These are phyloP conservation scores for Phytophthora kernoviae DNA, from an alignment of 352 stramenopile species.

Conservation along the genomic window DNA sequence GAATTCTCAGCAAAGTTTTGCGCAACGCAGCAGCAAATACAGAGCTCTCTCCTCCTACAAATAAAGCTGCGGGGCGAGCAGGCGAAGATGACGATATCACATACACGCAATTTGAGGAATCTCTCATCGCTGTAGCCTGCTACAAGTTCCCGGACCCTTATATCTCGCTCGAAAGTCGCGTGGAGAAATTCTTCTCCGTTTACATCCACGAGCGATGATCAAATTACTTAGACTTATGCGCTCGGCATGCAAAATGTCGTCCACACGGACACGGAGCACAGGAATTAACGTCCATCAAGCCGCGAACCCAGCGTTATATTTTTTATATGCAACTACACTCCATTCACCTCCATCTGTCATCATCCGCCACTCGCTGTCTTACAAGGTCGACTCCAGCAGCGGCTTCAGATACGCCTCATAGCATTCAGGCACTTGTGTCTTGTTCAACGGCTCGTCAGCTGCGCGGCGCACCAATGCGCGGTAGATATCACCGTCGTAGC, in stretches of 20 bases:
- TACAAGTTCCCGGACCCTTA: constrained; percentile 83
- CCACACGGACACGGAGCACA: background rate
- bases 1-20: constrained; percentile 62
- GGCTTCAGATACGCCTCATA: constrained; percentile 62
- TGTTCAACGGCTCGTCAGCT: constrained; percentile 63
- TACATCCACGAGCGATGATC: constrained; percentile 50
- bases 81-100: constrained; percentile 58
- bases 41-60: background rate
- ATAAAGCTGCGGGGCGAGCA: constrained; percentile 11
- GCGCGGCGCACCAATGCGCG: constrained; percentile 55
- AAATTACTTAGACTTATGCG: background rate
- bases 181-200: constrained; percentile 78
- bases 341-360: background rate
- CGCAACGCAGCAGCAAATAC: constrained; percentile 12
- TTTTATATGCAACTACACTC: background rate
- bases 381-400: constrained; percentile 41
- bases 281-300: too few relatives aligned
- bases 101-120: constrained; percentile 74
- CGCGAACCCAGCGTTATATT: background rate
- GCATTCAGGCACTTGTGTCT: constrained; percentile 52
- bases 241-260: too few relatives aligned
- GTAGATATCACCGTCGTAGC: constrained; percentile 81
- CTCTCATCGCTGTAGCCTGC: constrained; percentile 69
- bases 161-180: constrained; percentile 73
- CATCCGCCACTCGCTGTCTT: background rate